These are phyloP conservation scores for Peterozyma xylosa DNA, from an alignment of 805 yeast species.

Conservation along the genomic window DNA sequence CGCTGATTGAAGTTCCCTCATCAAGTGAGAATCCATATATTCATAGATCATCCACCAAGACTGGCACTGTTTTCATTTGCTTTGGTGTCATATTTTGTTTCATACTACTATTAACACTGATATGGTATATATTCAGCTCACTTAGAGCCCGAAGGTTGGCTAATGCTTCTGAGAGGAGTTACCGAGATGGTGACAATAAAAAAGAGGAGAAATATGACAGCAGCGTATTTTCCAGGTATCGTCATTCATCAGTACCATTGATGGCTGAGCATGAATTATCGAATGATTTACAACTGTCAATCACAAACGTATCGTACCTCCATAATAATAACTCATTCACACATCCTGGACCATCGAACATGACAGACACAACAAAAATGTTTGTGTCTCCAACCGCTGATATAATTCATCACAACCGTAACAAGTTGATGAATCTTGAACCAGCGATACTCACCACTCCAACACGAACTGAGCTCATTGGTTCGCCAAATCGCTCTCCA, in stretches of 20 bases:
- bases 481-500: not conserved
- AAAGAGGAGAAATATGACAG: not conserved
- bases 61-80: slow-evolving; percentile 79
- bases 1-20: slow-evolving; percentile 50
- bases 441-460: not conserved
- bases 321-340: not conserved
- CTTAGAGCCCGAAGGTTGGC: slow-evolving; percentile 42
- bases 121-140: slow-evolving; percentile 6
- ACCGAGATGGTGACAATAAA: slow-evolving; percentile 3
- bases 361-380: slow-evolving; percentile 35
- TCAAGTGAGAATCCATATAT: slow-evolving; percentile 59
- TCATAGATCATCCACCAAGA: slow-evolving; percentile 40
- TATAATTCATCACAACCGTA: slow-evolving; percentile 28
- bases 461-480: not conserved
- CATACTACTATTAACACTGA: slow-evolving; percentile 34
- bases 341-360: not conserved
- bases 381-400: slow-evolving; percentile 80
- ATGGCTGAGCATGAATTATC: not conserved
- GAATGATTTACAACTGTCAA: not conserved
- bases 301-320: not conserved
- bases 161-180: slow-evolving; percentile 14
- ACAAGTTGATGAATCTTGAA: not conserved
- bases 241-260: not conserved
- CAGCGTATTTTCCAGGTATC: not conserved
- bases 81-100: slow-evolving; percentile 67